Conservation (phyloP, 2,329 filamentous ascomycete species). For the Fusarium liriodendri region DNA sequence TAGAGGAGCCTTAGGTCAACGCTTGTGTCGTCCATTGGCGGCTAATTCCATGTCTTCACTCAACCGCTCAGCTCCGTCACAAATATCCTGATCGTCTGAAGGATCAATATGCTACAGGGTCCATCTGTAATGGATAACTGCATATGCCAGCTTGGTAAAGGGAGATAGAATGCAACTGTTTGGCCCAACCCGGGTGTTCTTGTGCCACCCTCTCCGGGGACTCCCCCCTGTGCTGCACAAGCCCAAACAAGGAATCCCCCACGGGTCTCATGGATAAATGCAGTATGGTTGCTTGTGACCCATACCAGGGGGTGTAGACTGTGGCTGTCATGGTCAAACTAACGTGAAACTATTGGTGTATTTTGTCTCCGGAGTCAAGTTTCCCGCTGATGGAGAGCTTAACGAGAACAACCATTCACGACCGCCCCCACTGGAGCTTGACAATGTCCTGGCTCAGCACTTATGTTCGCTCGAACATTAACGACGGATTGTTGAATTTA, state of each 20-base stretch:
- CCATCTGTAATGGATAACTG: not conserved
- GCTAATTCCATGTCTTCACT: not conserved
- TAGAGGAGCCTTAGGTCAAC: not conserved
- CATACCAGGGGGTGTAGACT: not conserved
- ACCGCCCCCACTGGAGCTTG: not conserved
- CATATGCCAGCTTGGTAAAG: not conserved
- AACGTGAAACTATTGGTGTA: not conserved
- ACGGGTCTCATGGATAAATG: not conserved
- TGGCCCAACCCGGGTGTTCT: not conserved
- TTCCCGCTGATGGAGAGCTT: not conserved
- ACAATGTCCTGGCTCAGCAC: not conserved
- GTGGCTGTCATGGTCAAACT: not conserved
- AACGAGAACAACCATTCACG: not conserved
- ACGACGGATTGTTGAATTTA: too few species aligned
- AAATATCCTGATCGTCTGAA: not conserved
- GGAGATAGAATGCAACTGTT: not conserved
- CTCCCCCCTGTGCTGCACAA: not conserved
- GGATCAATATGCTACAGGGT: not conserved
- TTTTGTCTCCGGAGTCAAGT: not conserved
- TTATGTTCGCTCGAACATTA: too few species aligned
- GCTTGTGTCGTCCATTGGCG: not conserved
- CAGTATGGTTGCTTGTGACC: not conserved
- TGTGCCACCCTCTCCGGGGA: not conserved
- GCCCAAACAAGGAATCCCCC: not conserved
- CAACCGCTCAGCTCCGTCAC: not conserved